Base-by-base conservation (phyloP, 176 grass and related monocot genomes). In the Hordeum marinum region DNA sequence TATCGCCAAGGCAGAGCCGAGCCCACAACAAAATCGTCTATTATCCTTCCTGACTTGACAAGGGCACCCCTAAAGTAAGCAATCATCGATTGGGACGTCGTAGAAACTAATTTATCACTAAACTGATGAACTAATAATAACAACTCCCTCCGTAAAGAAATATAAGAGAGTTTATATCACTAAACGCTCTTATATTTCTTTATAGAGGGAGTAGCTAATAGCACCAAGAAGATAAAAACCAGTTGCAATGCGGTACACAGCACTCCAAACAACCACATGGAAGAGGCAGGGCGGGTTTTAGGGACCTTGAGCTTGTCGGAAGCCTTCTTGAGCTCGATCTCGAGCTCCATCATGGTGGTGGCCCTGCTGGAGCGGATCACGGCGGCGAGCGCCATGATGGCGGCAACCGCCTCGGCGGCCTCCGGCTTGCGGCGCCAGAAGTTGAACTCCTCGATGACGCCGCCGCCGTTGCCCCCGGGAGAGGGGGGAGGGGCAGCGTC, bases 331-430 rank as follows among this genome's bases (percentile, higher is more conserved):
- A 98, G 93, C 65, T 98, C 96, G 68, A 98, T 98, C 79, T 98
- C 96, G 72, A 98, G 93, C 80, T 98, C 96, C 90, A 95, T 95
- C 93, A 98, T 98, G 90, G 96, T 98, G 75, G 89, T 95, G 69
- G 96, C 93, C 86, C 88, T 85, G 85, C 96, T 94, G 65, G 91
- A 98, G 26, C 91, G 86, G 72, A 98, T 98, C 11, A 92, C 96
- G 25, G 93, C 91, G 26, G 89, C 90, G 52, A 98, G 90, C 17
- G 96, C 96, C 96, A 98, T 95, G 86, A 98, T 96, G 11, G 93
- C 96, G 23, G 96, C 91, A 4, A 98, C 96, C 11, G 96, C 96
- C 89, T 98, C 96, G 12, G 96, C 96, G 2, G 92, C 83, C 64
- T 95, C 93, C 9, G 96, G 96, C 63, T 98, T 98, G 85, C 94